Base-by-base conservation (phyloP, 1,284 basidiomycete genomes). In the Ceratobasidium sp. region DNA sequence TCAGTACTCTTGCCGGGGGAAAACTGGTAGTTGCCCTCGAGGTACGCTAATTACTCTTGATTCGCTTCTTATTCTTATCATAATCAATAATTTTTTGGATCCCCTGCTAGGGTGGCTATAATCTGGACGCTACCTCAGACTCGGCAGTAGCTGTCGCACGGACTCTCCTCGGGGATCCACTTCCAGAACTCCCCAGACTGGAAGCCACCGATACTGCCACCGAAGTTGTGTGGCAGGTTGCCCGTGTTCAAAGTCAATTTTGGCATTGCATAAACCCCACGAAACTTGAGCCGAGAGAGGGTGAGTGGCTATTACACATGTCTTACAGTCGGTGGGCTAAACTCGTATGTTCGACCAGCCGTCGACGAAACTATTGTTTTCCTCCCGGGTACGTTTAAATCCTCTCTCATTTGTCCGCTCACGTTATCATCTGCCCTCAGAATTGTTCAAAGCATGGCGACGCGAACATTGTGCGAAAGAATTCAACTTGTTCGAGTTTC, bases 1-100 rank as follows among this genome's bases (percentile, higher is more conserved):
- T 99, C 2, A 89, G 91, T 56, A 90, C 93, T n/a, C 87, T 99
- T 9, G 97, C 97, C 13, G 89, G 91, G 3, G 98, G 98, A 6
- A 93, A 91, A 80, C 81, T 99, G 7, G 95, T 98, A 15, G 95
- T 98, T 29, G 96, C 96, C 3, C 89, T 99, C 37, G 98, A 99
- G 89, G 96, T 96, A 76, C 65, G 84, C 79, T 49, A 22, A 68
- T 64, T 37, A 40, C 19, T 37, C 62, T 15, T n/a, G 7, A 40
- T 70, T 46, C 65, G 37, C 25, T 29, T n/a, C 15, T 37, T 17
- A 17, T 8, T 19, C 8, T 19, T 32, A 51, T 49, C 22, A 19
- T 43, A 2, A 2, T 25, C n/a, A 52, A 64, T 4, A 17, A 15
- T 46, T 52, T 1, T 40, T 67, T 69, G 75, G 66, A 62, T 76